These are phyloP conservation scores for Strigomonas oncopelti DNA, from an alignment of 208 protist species.

Conservation along the genomic window DNA sequence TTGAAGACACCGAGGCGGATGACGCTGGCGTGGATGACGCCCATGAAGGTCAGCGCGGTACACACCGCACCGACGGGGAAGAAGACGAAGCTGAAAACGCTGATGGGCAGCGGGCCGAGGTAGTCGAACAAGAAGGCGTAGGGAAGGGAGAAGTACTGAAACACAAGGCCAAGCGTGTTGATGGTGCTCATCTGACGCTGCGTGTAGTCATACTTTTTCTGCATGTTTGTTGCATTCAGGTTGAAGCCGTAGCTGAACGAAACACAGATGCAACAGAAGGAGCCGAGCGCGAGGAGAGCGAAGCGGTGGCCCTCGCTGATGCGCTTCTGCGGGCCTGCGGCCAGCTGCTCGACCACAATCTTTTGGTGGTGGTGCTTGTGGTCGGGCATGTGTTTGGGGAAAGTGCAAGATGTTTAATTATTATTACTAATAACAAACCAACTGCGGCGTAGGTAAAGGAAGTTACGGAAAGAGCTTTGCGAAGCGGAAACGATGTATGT, in stretches of 20 bases:
- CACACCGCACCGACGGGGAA: conserved; percentile 24
- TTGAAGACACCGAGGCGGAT: conserved; percentile 20
- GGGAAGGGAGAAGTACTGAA: conserved; percentile 24
- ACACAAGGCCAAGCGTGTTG: conserved; percentile 20
- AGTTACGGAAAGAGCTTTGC: too few relatives aligned
- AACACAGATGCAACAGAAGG: conserved; percentile 13
- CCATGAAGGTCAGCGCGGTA: conserved; percentile 27
- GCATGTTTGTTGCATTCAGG: conserved; percentile 23
- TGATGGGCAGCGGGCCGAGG: conserved; percentile 28
- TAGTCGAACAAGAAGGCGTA: conserved; percentile 39
- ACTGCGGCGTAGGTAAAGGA: too few relatives aligned
- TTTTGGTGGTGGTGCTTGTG: too few relatives aligned
- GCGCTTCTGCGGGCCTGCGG: too few relatives aligned
- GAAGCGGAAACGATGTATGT: too few relatives aligned
- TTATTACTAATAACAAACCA: too few relatives aligned
- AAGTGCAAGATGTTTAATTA: too few relatives aligned
- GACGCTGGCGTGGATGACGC: conserved; percentile 23
- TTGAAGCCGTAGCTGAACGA: conserved; percentile 26
- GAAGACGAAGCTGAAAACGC: conserved; percentile 21
- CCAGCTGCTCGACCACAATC: too few relatives aligned
- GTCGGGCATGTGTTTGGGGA: too few relatives aligned
- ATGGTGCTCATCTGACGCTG: conserved; percentile 45
- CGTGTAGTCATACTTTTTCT: conserved; percentile 31
- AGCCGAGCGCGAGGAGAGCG: conserved; percentile 9
- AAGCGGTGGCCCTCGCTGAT: conserved; percentile 18